Evolutionary conservation across 192 early-diverging fungal species (phyloP).

Genomic region (Ramicandelaber brevisporus): DNA sequence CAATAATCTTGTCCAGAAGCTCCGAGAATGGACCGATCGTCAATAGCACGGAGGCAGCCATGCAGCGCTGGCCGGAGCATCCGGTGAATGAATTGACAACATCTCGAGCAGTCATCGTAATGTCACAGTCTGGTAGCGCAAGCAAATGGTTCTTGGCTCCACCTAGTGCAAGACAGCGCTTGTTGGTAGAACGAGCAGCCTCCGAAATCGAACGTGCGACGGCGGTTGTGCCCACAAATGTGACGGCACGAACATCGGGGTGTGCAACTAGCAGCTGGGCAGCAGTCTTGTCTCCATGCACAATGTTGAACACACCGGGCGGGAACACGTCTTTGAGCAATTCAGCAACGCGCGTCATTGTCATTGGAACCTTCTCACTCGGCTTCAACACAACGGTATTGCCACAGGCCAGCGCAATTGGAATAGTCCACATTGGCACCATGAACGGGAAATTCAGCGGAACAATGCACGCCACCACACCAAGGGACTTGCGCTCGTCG

Average conservation of each 20-base stretch:
- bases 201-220: conserved; percentile 33
- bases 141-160: conserved; percentile 57
- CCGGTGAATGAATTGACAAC: conserved; percentile 51
- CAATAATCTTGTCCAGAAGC: conserved; percentile 31
- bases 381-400: conserved; percentile 61
- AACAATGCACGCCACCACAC: conserved; percentile 53
- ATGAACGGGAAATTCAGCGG: conserved; percentile 71
- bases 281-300: conserved; percentile 24
- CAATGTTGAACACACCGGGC: conserved; percentile 47
- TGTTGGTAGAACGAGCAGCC: conserved; percentile 21
- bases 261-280: conserved; percentile 33
- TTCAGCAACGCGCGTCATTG: conserved; percentile 37
- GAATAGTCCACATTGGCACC: conserved; percentile 66
- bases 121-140: conserved; percentile 45
- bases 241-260: conserved; percentile 30
- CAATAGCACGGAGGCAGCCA: conserved; percentile 46
- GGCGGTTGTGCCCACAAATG: conserved; percentile 60
- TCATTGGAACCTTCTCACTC: conserved; percentile 57
- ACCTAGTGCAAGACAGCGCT: conserved; percentile 48
- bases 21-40: conserved; percentile 38
- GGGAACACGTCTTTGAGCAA: conserved; percentile 32
- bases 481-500: conserved; percentile 34
- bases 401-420: conserved; percentile 36
- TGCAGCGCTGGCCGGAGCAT: conserved; percentile 55
- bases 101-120: conserved; percentile 52